Evolutionary conservation across 176 grass and related monocot species (phyloP).

Genomic region (Triticum timopheevii): DNA sequence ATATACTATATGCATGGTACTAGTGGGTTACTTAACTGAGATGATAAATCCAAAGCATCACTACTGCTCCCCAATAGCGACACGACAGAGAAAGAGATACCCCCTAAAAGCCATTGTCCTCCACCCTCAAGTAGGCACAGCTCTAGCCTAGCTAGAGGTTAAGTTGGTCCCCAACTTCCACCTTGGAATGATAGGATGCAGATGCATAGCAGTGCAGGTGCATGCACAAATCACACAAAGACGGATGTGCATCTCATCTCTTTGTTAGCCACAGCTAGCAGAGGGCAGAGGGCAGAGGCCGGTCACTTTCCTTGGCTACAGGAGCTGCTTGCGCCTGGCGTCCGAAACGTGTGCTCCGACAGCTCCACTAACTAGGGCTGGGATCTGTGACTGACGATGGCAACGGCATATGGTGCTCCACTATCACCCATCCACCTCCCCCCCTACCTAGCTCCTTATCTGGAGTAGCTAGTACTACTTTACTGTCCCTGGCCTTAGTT

Average conservation of each 20-base stretch:
- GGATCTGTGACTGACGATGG: background rate
- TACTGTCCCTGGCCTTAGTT: too few relatives aligned
- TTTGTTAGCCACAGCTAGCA: background rate
- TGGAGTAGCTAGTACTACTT: background rate
- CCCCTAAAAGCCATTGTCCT: background rate
- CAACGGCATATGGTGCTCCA: background rate
- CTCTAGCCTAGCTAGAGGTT: background rate
- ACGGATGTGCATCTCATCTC: background rate
- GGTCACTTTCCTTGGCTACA: background rate
- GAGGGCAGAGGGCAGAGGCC: too few relatives aligned
- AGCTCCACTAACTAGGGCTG: background rate
- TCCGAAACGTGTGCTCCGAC: background rate
- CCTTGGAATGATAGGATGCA: background rate
- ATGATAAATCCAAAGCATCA: background rate
- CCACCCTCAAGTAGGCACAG: background rate
- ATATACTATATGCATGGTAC: too few relatives aligned
- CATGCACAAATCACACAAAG: background rate
- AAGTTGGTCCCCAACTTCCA: background rate
- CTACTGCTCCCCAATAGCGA: slow-evolving; percentile 7
- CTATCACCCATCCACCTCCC: background rate
- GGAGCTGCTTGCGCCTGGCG: background rate
- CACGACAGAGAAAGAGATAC: background rate
- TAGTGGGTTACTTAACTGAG: too few relatives aligned
- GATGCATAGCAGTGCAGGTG: background rate
- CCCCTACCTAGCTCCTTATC: background rate